Evolutionary conservation across 345 rosid species (phyloP).

Genomic region (Arabis hirsuta): DNA sequence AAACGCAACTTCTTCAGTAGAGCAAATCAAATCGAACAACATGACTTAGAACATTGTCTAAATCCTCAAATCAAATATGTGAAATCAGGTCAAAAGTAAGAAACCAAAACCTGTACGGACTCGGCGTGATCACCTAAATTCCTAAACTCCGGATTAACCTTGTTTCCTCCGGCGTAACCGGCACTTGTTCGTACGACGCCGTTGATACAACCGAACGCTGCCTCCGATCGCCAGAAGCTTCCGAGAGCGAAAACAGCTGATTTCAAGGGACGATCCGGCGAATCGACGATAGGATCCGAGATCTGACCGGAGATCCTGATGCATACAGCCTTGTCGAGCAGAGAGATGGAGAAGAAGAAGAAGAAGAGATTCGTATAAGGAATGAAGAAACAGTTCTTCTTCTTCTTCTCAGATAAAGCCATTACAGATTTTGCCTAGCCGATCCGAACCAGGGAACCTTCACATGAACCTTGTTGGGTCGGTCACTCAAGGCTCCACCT

Average conservation of each 20-base stretch:
- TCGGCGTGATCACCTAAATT: constrained; percentile 87
- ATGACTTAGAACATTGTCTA: neutral
- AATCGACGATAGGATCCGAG: constrained; percentile 44
- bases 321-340: constrained; percentile 46
- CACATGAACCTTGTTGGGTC: constrained; percentile 4
- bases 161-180: constrained; percentile 83
- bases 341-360: constrained; percentile 39
- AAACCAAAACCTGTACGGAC: constrained; percentile 67
- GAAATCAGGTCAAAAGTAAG: neutral
- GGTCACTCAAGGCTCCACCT: constrained; percentile 10
- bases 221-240: constrained; percentile 97
- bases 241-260: constrained; percentile 87
- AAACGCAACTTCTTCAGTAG: neutral
- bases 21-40: constrained; percentile 10
- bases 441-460: constrained; percentile 27
- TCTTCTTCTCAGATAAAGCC: constrained; percentile 39
- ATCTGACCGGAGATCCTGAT: constrained; percentile 67
- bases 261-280: constrained; percentile 50
- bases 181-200: constrained; percentile 79
- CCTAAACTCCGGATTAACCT: constrained; percentile 74
- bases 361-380: constrained; percentile 20
- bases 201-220: constrained; percentile 81
- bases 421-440: constrained; percentile 30
- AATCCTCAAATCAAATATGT: neutral
- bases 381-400: constrained; percentile 23